These are phyloP conservation scores for Globisporangium nodosum DNA, from an alignment of 352 stramenopile genomes.

Conservation along the genomic window DNA sequence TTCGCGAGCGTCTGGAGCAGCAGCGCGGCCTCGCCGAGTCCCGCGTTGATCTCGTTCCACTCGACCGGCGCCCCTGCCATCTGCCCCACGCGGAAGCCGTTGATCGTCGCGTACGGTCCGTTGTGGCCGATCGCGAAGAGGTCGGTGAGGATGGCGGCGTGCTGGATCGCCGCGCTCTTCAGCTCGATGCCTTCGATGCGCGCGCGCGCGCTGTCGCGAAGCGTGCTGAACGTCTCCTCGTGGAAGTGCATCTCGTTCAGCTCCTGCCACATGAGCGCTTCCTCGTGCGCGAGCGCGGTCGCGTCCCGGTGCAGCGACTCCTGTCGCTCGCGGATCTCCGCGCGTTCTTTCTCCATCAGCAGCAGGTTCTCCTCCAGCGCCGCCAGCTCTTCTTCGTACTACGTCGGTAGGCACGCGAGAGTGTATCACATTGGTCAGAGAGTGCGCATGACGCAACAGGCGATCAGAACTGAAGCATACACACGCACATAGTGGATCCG, in stretches of 20 bases:
- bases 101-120: slow-evolving; percentile 79
- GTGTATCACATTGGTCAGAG: no score
- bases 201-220: slow-evolving; percentile 46
- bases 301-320: slow-evolving; percentile 43
- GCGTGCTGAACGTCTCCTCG: slow-evolving; percentile 41
- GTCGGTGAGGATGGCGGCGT: slow-evolving; percentile 64
- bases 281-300: slow-evolving; percentile 39
- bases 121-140: slow-evolving; percentile 74
- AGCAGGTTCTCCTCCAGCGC: slow-evolving; percentile 53
- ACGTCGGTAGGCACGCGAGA: neutral
- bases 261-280: slow-evolving; percentile 47
- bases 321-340: slow-evolving; percentile 42
- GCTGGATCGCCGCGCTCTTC: slow-evolving; percentile 31
- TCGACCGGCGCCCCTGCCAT: slow-evolving; percentile 50
- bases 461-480: neutral
- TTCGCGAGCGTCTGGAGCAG: slow-evolving; percentile 57
- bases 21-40: slow-evolving; percentile 66
- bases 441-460: no score
- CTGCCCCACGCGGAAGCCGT: slow-evolving; percentile 76
- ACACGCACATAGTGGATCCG: slow-evolving; percentile 69
- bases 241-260: slow-evolving; percentile 51
- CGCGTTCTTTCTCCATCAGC: slow-evolving; percentile 69
- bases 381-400: slow-evolving; percentile 69
- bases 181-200: slow-evolving; percentile 54
- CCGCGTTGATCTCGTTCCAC: slow-evolving; percentile 88